These are phyloP conservation scores for Neonectria magnoliae DNA, from an alignment of 2,329 filamentous ascomycete genomes.

Conservation along the genomic window DNA sequence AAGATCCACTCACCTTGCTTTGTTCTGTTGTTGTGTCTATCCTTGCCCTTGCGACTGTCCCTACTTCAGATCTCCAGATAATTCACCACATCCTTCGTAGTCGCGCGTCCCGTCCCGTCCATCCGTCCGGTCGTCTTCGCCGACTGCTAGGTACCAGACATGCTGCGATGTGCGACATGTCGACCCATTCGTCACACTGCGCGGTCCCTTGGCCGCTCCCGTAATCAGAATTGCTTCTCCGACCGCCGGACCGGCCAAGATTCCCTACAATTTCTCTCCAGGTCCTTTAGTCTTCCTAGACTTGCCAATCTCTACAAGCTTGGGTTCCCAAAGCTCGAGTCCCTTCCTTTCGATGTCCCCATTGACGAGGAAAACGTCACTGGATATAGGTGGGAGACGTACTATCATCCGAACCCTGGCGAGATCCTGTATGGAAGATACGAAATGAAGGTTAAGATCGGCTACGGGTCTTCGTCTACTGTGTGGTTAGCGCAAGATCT, in stretches of 20 bases:
- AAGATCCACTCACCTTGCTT: slow-evolving; percentile 3
- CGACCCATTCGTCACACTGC: slow-evolving; percentile 21
- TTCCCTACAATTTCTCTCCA: slow-evolving; percentile 4
- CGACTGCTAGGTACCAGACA: slow-evolving; percentile 3
- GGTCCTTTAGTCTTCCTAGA: slow-evolving; percentile 16
- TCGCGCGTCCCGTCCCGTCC: not conserved
- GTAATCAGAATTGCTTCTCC: slow-evolving; percentile 6
- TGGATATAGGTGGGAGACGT: slow-evolving; percentile 37
- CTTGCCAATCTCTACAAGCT: slow-evolving; percentile 13
- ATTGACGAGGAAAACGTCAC: slow-evolving; percentile 40
- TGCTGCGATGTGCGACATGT: slow-evolving; percentile 25
- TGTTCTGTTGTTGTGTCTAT: not conserved
- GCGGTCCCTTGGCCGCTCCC: slow-evolving; percentile 14
- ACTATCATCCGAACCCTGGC: slow-evolving; percentile 45
- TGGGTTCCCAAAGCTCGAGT: slow-evolving; percentile 14
- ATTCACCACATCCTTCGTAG: slow-evolving; percentile 10
- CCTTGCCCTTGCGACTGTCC: not conserved
- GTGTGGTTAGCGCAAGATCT: slow-evolving; percentile 48
- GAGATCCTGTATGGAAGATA: slow-evolving; percentile 48
- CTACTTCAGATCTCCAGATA: not conserved
- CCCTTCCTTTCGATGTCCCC: slow-evolving; percentile 18
- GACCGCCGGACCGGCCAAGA: not conserved
- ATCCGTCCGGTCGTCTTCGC: not conserved
- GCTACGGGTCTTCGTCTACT: slow-evolving; percentile 50
- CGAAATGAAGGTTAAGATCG: slow-evolving; percentile 48